These are phyloP conservation scores for apple (Malus domestica) DNA, from an alignment of 306 rosid genomes.

Conservation along the genomic window DNA sequence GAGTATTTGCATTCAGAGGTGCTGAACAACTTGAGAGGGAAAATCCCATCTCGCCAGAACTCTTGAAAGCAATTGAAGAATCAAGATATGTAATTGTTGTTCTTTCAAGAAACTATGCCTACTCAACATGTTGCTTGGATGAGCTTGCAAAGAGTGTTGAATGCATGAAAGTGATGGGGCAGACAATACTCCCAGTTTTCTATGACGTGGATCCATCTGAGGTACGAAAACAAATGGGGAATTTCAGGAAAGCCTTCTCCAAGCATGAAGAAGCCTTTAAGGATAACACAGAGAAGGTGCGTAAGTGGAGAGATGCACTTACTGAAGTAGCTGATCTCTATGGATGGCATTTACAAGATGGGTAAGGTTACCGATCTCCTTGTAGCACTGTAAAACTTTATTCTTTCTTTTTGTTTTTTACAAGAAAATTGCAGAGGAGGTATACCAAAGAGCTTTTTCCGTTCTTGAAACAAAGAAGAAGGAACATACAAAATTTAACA, in stretches of 20 bases:
- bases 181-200: background rate
- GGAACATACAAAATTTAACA: background rate
- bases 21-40: background rate
- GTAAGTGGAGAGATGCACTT: background rate
- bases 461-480: background rate
- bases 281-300: background rate
- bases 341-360: background rate
- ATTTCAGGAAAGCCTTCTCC: background rate
- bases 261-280: background rate
- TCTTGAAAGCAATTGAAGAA: background rate
- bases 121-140: background rate
- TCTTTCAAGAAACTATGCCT: background rate
- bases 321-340: background rate
- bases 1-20: background rate
- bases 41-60: background rate
- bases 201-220: background rate
- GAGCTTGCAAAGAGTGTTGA: background rate
- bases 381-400: background rate
- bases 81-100: background rate
- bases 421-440: background rate
- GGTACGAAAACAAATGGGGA: background rate
- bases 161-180: background rate
- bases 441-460: no score
- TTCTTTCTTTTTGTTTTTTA: background rate
- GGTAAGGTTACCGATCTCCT: background rate